Evolutionary conservation across 257 asterid species (phyloP).

Genomic region (Marsdenia floribunda): DNA sequence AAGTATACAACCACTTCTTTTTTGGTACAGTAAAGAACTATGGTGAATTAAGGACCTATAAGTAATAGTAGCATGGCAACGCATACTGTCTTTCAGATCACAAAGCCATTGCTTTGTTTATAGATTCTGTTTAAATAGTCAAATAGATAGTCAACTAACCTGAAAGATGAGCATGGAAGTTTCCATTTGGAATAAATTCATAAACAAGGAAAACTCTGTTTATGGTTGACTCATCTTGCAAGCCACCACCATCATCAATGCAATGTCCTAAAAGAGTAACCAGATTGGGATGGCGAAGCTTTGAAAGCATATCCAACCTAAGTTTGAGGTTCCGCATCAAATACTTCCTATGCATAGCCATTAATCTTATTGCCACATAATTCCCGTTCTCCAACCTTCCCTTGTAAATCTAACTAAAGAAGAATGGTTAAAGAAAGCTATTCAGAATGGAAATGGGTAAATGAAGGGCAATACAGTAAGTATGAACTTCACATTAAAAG

Average conservation of each 20-base stretch:
- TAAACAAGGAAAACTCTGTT: constrained; percentile 73
- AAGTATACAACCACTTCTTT: not conserved
- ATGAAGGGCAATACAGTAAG: not conserved
- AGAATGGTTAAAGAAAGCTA: constrained; percentile 8
- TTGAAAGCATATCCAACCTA: constrained; percentile 78
- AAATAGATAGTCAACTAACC: constrained; percentile 34
- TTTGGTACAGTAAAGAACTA: too few species aligned
- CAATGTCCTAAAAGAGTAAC: constrained; percentile 79
- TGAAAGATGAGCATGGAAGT: constrained; percentile 69
- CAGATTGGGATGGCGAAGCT: constrained; percentile 85
- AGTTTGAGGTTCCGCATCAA: constrained; percentile 58
- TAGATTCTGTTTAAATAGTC: not conserved
- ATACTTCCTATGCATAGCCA: constrained; percentile 50
- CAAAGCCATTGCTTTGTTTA: not conserved
- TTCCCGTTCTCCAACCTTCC: constrained; percentile 75
- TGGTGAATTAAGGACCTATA: not conserved
- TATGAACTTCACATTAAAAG: not conserved
- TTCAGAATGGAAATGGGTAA: constrained; percentile 3
- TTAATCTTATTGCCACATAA: constrained; percentile 50
- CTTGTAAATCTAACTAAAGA: constrained; percentile 61
- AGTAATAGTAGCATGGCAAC: not conserved
- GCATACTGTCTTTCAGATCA: not conserved
- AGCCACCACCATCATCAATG: constrained; percentile 49
- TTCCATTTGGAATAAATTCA: constrained; percentile 74
- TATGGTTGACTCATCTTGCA: constrained; percentile 57